Conservation (phyloP, 1,284 basidiomycete genomes). For the Tylopilus sp. region DNA sequence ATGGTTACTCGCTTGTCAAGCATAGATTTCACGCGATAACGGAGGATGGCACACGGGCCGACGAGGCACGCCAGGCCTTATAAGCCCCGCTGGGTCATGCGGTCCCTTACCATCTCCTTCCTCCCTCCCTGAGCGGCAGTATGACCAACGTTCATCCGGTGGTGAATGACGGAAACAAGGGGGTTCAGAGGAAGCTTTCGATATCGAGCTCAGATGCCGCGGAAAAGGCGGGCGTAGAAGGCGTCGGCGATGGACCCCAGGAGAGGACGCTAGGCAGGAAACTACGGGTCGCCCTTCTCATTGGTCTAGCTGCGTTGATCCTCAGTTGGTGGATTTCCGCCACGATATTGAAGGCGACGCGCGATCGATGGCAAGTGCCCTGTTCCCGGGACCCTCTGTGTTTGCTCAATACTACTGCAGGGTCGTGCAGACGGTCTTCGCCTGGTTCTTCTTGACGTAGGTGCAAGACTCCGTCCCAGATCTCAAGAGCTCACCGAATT, state of each 20-base stretch:
- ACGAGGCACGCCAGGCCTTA: neutral
- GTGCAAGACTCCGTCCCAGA: constrained; percentile 21
- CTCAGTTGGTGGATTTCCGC: constrained; percentile 81
- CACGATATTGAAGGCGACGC: constrained; percentile 61
- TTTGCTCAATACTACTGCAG: constrained; percentile 31
- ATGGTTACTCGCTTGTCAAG: neutral
- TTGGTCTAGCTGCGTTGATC: constrained; percentile 54
- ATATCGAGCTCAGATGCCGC: constrained; percentile 14
- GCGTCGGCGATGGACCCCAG: constrained; percentile 10
- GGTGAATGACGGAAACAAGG: neutral
- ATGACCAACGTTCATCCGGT: constrained; percentile 23
- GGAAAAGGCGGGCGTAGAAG: constrained; percentile 25
- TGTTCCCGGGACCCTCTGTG: neutral
- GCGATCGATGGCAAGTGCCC: constrained; percentile 60
- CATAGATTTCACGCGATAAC: constrained; percentile 10
- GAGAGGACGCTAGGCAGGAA: constrained; percentile 23
- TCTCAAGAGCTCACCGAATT: neutral
- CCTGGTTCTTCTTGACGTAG: constrained; percentile 75
- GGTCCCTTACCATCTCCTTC: neutral
- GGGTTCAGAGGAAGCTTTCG: constrained; percentile 22
- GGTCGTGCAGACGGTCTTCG: constrained; percentile 76
- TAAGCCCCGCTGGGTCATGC: constrained; percentile 1
- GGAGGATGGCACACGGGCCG: neutral
- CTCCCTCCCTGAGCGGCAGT: neutral
- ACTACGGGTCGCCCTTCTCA: constrained; percentile 45